Evolutionary conservation across 306 rosid species (phyloP).

Genomic region (Vicia sativa): DNA sequence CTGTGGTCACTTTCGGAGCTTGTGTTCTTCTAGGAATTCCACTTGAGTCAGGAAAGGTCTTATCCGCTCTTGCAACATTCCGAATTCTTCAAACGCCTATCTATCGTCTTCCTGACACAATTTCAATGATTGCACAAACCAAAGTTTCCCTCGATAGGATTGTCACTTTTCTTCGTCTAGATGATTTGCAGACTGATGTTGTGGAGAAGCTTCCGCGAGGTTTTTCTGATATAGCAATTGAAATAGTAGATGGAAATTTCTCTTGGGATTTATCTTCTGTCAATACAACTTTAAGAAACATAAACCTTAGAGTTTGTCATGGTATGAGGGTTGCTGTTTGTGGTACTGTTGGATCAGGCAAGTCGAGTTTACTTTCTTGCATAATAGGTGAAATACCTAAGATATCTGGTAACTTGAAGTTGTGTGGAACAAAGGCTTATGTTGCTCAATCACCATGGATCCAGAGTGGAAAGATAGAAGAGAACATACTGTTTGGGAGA

Average conservation of each 20-base stretch:
- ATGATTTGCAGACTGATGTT: no score
- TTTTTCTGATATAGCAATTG: slow-evolving; percentile 61
- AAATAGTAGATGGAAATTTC: slow-evolving; percentile 68
- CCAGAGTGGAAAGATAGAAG: slow-evolving; percentile 82
- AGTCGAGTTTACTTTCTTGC: slow-evolving; percentile 83
- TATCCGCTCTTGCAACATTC: slow-evolving; percentile 86
- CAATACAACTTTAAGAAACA: slow-evolving; percentile 55
- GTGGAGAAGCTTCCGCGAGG: no score
- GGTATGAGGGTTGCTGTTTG: slow-evolving; percentile 87
- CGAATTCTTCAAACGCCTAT: slow-evolving; percentile 84
- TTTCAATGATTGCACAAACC: no score
- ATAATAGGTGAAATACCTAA: slow-evolving; percentile 81
- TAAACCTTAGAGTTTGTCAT: slow-evolving; percentile 49
- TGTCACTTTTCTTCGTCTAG: no score
- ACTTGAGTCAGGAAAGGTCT: slow-evolving; percentile 84
- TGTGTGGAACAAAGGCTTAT: slow-evolving; percentile 85
- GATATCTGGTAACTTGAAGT: slow-evolving; percentile 62
- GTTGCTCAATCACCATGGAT: slow-evolving; percentile 95
- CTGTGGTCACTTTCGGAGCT: slow-evolving; percentile 76
- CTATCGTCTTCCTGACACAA: slow-evolving; percentile 64
- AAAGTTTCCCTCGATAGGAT: no score
- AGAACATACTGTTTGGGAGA: slow-evolving; percentile 72
- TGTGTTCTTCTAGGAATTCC: slow-evolving; percentile 78
- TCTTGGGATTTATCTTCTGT: slow-evolving; percentile 73
- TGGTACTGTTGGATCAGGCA: slow-evolving; percentile 88